A percentile compares a stretch with the other conserved stretches of the same genome.
These are phyloP conservation scores for Gremmenia infestans DNA, from an alignment of 2,329 filamentous ascomycete species.

Conservation along the genomic window DNA sequence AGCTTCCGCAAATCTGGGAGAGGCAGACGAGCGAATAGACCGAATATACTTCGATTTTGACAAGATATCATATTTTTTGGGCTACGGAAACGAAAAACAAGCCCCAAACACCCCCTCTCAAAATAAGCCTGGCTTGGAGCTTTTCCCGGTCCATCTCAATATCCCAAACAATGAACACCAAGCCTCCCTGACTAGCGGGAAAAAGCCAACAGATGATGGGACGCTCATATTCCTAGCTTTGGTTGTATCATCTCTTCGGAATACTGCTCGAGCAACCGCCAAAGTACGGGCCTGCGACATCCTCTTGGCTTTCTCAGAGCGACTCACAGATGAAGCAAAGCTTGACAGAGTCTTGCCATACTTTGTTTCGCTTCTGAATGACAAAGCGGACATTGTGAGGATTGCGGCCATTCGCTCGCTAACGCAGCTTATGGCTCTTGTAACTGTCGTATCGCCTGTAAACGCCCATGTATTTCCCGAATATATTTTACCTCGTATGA, in stretches of 20 bases:
- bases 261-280: slow-evolving; percentile 82
- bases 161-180: slow-evolving; percentile 79
- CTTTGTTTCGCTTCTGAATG: slow-evolving; percentile 74
- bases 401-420: slow-evolving; percentile 81
- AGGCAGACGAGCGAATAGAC: slow-evolving; percentile 91
- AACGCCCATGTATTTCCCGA: slow-evolving; percentile 66
- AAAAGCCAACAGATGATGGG: slow-evolving; percentile 72
- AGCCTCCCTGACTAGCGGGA: slow-evolving; percentile 50
- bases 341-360: slow-evolving; percentile 90
- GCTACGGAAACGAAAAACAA: slow-evolving; percentile 52
- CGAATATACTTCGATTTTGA: slow-evolving; percentile 93
- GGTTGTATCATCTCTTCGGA: slow-evolving; percentile 81
- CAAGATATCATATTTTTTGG: slow-evolving; percentile 93
- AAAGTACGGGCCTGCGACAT: slow-evolving; percentile 87
- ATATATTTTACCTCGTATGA: slow-evolving; percentile 61
- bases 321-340: slow-evolving; percentile 91
- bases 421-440: slow-evolving; percentile 81
- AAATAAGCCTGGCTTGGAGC: slow-evolving; percentile 48
- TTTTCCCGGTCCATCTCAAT: slow-evolving; percentile 79
- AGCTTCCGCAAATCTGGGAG: slow-evolving; percentile 66
- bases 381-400: slow-evolving; percentile 78
- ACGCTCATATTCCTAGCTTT: slow-evolving; percentile 89
- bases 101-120: slow-evolving; percentile 33
- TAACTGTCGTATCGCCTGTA: slow-evolving; percentile 78
- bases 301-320: slow-evolving; percentile 83